phyloP scores from a whole-genome alignment of 352 stramenopile species.

The Phytophthora melonis region DNA sequence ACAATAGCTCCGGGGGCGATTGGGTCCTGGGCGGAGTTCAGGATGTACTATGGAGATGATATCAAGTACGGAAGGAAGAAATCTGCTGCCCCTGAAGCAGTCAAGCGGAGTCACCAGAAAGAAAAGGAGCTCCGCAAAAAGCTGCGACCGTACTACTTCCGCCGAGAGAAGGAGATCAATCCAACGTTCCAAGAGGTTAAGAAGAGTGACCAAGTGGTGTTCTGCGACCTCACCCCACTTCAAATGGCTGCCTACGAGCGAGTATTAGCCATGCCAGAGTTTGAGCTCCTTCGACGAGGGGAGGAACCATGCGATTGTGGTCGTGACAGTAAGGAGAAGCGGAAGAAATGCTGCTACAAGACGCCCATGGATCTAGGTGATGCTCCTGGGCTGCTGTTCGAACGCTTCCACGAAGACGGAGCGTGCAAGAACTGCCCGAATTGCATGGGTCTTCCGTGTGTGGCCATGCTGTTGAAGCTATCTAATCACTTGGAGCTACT shows the following conservation, averaged over 20 bases:
- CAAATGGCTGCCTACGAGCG: conserved; percentile 78
- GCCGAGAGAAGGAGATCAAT: conserved; percentile 81
- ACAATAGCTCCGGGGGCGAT: conserved; percentile 77
- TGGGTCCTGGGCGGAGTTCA: conserved; percentile 73
- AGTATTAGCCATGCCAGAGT: conserved; percentile 78
- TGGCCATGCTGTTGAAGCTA: conserved; percentile 80
- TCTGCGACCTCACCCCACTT: conserved; percentile 78
- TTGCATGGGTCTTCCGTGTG: conserved; percentile 76
- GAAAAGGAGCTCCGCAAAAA: conserved; percentile 70
- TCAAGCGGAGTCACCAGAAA: conserved; percentile 72
- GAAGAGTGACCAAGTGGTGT: conserved; percentile 84
- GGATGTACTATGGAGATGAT: conserved; percentile 80
- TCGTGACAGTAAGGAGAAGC: conserved; percentile 59
- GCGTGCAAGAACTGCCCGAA: conserved; percentile 73
- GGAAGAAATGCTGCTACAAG: conserved; percentile 76
- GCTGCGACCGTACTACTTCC: conserved; percentile 73
- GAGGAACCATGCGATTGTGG: conserved; percentile 77
- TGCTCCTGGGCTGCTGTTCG: conserved; percentile 58
- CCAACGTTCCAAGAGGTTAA: conserved; percentile 73
- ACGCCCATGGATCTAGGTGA: conserved; percentile 42
- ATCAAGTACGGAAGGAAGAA: conserved; percentile 89
- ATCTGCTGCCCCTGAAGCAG: conserved; percentile 66
- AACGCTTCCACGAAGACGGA: conserved; percentile 63
- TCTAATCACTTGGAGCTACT: conserved; percentile 86
- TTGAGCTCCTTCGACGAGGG: conserved; percentile 66